Conservation (phyloP, 306 rosid genomes). For the Dalbergia cochinchinensis region DNA sequence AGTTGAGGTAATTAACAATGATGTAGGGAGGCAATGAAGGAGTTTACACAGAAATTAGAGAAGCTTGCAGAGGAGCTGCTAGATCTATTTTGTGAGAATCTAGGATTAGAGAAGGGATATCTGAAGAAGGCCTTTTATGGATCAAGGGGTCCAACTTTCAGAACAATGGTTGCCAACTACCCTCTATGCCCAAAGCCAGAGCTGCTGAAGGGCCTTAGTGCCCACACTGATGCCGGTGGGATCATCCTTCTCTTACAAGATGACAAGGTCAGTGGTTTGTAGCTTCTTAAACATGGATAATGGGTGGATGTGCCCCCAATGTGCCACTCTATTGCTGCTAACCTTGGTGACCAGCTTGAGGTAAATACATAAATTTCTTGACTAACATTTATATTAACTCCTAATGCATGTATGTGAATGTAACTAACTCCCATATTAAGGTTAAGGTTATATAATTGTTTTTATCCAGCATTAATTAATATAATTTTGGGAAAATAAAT, state of each 20-base stretch:
- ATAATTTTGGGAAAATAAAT: neutral
- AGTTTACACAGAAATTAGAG: constrained; percentile 63
- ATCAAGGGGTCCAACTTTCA: constrained; percentile 70
- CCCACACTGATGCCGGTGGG: constrained; percentile 90
- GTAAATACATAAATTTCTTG: constrained; percentile 20
- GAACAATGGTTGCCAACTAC: constrained; percentile 81
- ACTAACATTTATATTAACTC: neutral
- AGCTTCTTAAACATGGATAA: constrained; percentile 67
- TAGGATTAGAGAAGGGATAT: constrained; percentile 70
- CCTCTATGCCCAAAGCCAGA: constrained; percentile 81
- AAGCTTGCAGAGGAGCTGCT: constrained; percentile 69
- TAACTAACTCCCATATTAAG: neutral
- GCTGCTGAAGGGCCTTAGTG: constrained; percentile 75
- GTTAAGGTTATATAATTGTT: neutral
- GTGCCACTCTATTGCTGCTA: constrained; percentile 79
- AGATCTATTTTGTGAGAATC: constrained; percentile 78
- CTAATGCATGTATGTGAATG: no score
- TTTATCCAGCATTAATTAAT: no score
- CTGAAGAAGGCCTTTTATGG: constrained; percentile 70
- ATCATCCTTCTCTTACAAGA: constrained; percentile 79
- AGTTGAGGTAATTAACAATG: neutral
- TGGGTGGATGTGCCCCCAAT: constrained; percentile 87
- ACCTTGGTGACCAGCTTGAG: constrained; percentile 85
- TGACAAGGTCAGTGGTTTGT: constrained; percentile 80
- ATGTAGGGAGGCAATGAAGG: constrained; percentile 67